phyloP scores from a whole-genome alignment of 202 grass and related monocot genomes.

The Digitaria exilis region DNA sequence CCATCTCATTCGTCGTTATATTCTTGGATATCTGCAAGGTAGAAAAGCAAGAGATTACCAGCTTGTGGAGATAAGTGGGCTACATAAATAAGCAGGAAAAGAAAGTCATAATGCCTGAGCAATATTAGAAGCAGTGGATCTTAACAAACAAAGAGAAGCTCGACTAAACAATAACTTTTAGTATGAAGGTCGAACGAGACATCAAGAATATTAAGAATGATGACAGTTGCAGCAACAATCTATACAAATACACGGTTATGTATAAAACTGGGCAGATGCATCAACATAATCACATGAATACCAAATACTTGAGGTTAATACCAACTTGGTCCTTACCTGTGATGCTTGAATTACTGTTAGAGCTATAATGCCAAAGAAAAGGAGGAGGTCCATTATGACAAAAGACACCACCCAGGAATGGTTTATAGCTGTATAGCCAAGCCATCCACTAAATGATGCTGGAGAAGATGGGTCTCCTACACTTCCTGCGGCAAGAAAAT shows the following conservation, averaged over 20 bases:
- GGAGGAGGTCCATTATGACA: constrained; percentile 73
- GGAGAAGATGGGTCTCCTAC: constrained; percentile 69
- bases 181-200: neutral
- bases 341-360: constrained; percentile 90
- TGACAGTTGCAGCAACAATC: neutral
- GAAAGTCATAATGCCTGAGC: constrained; percentile 1
- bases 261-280: neutral
- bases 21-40: constrained; percentile 78
- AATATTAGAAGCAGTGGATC: constrained; percentile 24
- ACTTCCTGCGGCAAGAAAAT: constrained; percentile 53
- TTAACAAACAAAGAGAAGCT: constrained; percentile 17
- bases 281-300: constrained; percentile 3
- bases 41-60: constrained; percentile 30
- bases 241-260: neutral
- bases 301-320: constrained; percentile 15
- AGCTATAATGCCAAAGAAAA: constrained; percentile 86
- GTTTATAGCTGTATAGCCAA: constrained; percentile 69
- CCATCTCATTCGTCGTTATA: constrained; percentile 98
- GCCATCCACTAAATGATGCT: constrained; percentile 82
- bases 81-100: constrained; percentile 1
- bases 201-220: constrained; percentile 3
- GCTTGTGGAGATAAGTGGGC: neutral
- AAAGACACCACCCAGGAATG: constrained; percentile 89
- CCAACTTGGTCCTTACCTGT: constrained; percentile 55
- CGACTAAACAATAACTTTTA: neutral